These are phyloP conservation scores for Eudorina sp. DNA, from an alignment of 139 green algal genomes.

Conservation along the genomic window DNA sequence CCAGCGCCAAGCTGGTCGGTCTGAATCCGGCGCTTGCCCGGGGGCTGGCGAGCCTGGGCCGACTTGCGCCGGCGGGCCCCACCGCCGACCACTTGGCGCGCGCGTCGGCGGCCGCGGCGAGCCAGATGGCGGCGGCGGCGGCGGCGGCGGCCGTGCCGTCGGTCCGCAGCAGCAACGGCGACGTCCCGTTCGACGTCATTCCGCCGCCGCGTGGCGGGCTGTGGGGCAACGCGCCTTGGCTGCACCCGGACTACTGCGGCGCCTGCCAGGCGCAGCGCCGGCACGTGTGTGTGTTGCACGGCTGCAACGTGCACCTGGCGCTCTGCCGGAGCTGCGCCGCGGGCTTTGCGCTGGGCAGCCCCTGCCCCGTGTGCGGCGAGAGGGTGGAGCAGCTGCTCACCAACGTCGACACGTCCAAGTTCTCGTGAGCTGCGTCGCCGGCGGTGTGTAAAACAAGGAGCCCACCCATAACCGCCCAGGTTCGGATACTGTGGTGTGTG, in stretches of 20 bases:
- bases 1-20: background rate
- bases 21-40: conserved; percentile 1
- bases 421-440: no score
- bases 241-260: background rate
- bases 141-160: background rate
- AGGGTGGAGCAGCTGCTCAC: background rate
- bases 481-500: no score
- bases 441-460: no score
- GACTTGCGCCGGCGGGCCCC: no score
- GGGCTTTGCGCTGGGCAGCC: background rate
- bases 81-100: background rate
- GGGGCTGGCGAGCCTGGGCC: background rate
- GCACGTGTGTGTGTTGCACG: conserved; percentile 17
- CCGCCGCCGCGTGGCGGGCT: background rate
- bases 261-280: background rate
- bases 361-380: conserved; percentile 17
- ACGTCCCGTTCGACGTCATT: background rate
- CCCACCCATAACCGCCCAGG: no score
- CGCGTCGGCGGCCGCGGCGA: background rate
- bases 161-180: background rate
- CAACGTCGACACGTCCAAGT: no score
- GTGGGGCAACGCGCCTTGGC: background rate
- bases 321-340: background rate
- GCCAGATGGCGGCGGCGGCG: background rate
- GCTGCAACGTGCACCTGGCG: background rate